Conservation (phyloP, 257 asterid genomes). For the Solanum dulcamara region DNA sequence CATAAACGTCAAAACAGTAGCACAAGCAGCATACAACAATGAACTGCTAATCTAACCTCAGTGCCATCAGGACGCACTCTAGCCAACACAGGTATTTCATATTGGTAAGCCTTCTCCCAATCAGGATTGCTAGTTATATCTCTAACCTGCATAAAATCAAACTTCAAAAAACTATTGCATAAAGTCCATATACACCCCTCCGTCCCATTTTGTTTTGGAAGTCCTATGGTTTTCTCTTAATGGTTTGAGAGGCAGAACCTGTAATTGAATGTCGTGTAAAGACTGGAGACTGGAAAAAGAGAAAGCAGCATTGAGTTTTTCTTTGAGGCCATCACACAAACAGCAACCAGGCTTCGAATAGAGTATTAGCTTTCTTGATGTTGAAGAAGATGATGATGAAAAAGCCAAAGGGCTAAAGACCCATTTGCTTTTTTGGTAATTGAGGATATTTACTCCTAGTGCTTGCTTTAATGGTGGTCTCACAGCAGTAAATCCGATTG, state of each 20-base stretch:
- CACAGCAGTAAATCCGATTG: background rate
- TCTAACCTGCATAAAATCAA: constrained; percentile 30
- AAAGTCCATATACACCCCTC: background rate
- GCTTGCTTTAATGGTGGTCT: constrained; percentile 1
- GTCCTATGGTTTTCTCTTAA: background rate
- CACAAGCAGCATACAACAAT: background rate
- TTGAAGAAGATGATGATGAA: constrained; percentile 23
- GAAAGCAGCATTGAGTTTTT: constrained; percentile 71
- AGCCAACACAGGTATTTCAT: constrained; percentile 91
- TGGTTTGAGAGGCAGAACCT: constrained; percentile 21
- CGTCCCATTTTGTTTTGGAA: no score
- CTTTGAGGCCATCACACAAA: constrained; percentile 99
- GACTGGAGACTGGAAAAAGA: constrained; percentile 41
- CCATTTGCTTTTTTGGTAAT: constrained; percentile 2
- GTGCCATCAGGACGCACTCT: constrained; percentile 62
- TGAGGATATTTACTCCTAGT: constrained; percentile 8
- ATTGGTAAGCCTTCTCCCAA: constrained; percentile 91
- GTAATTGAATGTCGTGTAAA: constrained; percentile 40
- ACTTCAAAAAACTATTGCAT: background rate
- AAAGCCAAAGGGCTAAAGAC: constrained; percentile 20
- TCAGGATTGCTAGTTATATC: constrained; percentile 71
- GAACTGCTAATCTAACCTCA: constrained; percentile 31
- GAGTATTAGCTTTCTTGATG: constrained; percentile 44
- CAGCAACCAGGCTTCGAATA: constrained; percentile 99
- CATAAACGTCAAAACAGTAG: background rate